A percentile compares a stretch with the other conserved stretches of the same genome.
phyloP scores from a whole-genome alignment of 345 rosid species.

The Combretum micranthum region DNA sequence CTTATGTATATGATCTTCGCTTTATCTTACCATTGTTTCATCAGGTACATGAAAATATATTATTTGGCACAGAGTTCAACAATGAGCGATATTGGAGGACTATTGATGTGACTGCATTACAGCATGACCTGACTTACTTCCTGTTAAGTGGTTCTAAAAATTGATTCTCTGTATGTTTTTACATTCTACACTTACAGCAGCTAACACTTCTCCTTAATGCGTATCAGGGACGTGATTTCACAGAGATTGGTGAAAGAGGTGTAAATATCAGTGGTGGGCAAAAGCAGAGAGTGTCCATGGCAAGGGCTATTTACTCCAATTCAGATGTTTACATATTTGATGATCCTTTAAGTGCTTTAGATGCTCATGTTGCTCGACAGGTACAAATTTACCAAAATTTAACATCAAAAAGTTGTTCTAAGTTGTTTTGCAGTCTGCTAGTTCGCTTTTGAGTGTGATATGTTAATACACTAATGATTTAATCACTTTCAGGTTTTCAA shows the following conservation, averaged over 20 bases:
- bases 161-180: not conserved
- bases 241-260: slow-evolving; percentile 99
- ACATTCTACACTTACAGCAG: not conserved
- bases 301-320: slow-evolving; percentile 90
- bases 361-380: slow-evolving; percentile 90
- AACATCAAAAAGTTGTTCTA: not conserved
- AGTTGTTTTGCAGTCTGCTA: no score
- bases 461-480: no score
- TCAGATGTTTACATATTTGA: slow-evolving; percentile 91
- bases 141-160: slow-evolving; percentile 48
- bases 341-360: slow-evolving; percentile 96
- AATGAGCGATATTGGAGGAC: slow-evolving; percentile 62
- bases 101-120: slow-evolving; percentile 68
- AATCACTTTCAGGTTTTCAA: slow-evolving; percentile 65
- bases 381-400: slow-evolving; percentile 24
- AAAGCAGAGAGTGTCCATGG: slow-evolving; percentile 98
- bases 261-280: slow-evolving; percentile 99
- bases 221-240: slow-evolving; percentile 71
- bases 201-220: not conserved
- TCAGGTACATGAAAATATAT: slow-evolving; percentile 82
- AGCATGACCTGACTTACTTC: slow-evolving; percentile 82
- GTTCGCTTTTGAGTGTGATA: not conserved
- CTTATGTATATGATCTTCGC: slow-evolving; percentile 1
- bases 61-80: slow-evolving; percentile 75
- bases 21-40: slow-evolving; percentile 4